Conservation (phyloP, 768 basidiomycete genomes). For the Trametes cingulata region DNA sequence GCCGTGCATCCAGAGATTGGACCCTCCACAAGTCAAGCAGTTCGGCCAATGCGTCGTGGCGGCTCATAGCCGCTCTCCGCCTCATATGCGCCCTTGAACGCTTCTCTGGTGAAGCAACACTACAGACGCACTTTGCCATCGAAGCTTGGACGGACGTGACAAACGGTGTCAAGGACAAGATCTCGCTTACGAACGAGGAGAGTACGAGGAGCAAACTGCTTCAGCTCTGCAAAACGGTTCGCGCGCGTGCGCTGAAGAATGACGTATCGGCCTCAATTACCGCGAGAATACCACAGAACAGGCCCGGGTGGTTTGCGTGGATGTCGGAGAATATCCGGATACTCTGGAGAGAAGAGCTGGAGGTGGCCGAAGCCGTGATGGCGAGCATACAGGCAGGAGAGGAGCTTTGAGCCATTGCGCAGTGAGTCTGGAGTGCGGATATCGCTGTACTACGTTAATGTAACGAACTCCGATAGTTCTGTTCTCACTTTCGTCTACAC, state of each 20-base stretch:
- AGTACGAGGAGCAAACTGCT: slow-evolving; percentile 30
- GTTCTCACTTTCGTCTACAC: background rate
- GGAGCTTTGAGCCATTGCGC: slow-evolving; percentile 41
- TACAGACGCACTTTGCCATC: slow-evolving; percentile 34
- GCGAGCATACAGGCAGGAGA: slow-evolving; percentile 47
- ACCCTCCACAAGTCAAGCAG: slow-evolving; percentile 62
- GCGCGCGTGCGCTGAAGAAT: slow-evolving; percentile 42
- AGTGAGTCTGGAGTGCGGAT: background rate
- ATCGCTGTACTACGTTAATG: background rate
- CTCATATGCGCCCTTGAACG: slow-evolving; percentile 53
- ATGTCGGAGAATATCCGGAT: slow-evolving; percentile 41
- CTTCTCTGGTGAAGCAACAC: slow-evolving; percentile 20
- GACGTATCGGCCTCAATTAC: background rate
- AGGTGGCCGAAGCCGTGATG: slow-evolving; percentile 50
- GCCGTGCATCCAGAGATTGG: slow-evolving; percentile 64
- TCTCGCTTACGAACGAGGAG: slow-evolving; percentile 34
- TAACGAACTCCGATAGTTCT: no score
- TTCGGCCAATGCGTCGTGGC: slow-evolving; percentile 77
- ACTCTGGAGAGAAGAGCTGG: slow-evolving; percentile 64
- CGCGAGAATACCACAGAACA: background rate
- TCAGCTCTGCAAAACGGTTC: slow-evolving; percentile 47
- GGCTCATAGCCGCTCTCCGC: slow-evolving; percentile 70
- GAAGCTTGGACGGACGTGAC: slow-evolving; percentile 56
- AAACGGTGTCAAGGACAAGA: slow-evolving; percentile 24
- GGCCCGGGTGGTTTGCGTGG: slow-evolving; percentile 35